These are phyloP conservation scores for Spizellomyces punctatus DNA, from an alignment of 192 early-diverging fungal species.

Conservation along the genomic window DNA sequence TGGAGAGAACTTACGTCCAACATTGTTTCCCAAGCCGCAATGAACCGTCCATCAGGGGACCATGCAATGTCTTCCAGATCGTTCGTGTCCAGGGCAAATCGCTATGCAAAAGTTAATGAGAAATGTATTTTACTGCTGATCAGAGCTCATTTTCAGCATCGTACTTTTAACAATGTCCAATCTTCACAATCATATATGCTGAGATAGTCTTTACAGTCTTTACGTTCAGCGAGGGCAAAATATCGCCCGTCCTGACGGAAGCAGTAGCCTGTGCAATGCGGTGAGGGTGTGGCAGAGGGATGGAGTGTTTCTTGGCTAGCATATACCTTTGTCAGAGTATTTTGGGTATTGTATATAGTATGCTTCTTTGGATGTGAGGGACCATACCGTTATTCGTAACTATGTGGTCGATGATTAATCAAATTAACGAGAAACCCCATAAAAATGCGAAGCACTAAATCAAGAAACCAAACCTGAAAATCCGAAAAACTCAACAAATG, in stretches of 20 bases:
- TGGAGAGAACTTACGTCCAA: constrained; percentile 54
- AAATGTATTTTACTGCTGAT: neutral
- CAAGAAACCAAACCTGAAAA: constrained; percentile 43
- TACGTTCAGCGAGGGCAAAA: constrained; percentile 59
- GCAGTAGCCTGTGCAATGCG: constrained; percentile 39
- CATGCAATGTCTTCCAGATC: constrained; percentile 77
- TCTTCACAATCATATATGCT: constrained; percentile 67
- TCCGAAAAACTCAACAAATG: constrained; percentile 54
- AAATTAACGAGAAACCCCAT: constrained; percentile 16
- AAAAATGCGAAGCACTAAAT: neutral
- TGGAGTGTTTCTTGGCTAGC: neutral
- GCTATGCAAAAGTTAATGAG: constrained; percentile 36
- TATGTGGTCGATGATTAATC: constrained; percentile 21
- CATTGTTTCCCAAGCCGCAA: constrained; percentile 75
- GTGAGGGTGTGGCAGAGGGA: neutral
- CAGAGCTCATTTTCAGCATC: neutral
- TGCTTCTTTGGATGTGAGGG: constrained; percentile 53
- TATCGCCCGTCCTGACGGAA: constrained; percentile 68
- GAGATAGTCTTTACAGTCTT: constrained; percentile 67
- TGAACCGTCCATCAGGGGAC: constrained; percentile 83
- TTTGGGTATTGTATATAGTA: constrained; percentile 74
- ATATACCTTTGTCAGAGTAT: constrained; percentile 56
- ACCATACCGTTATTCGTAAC: constrained; percentile 71
- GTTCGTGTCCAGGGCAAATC: constrained; percentile 67
- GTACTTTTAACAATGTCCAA: constrained; percentile 66